Base-by-base conservation (phyloP, 345 rosid species). In the Pseudoturritis turrita region DNA sequence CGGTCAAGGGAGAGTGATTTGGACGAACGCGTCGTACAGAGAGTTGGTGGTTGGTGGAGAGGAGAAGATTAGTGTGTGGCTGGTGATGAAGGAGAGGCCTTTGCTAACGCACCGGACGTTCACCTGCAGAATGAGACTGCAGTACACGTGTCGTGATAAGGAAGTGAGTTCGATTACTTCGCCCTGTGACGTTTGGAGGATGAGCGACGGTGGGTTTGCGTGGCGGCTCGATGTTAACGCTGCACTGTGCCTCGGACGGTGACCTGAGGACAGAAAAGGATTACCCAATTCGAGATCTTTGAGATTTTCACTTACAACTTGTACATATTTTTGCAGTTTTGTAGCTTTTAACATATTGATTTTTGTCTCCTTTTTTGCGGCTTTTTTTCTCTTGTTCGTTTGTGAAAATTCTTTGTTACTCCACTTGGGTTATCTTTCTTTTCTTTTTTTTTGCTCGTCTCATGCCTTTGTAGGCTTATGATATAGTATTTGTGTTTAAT, bases 161-260 rank as follows among this genome's bases (percentile, higher is more conserved):
- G 87, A 76, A 39, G 79, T 41, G 46, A 70, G 77, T 50, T 85
- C 91, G 4, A 40, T 86, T 6, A 85, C 83, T 33, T 71, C 81
- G 65, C 96, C 94, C 0, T 89, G 96, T 75, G 98, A 92, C 29
- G 92, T 78, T 28, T 92, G 92, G 95, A 79, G 81, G 51, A 83
- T 89, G 89, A 82, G 81, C 43, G 77, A 74, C 1, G 88, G 92
- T 25, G 85, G 88, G 0, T 86, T 85, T 79, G 98, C 91, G 45
- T 92, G 96, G 98, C 81, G 96, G 75, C 78, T 92, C 6, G 98
- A 92, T 58, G 79, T 84, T 57, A 79, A 82, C 28, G 86, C 98
- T 19, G 95, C 95, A 7, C 90, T 89, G 3, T 73, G 79, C 28
- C 78, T 85, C 0, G 61, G 72, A 14, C 59, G 52, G 61, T 84